Evolutionary conservation across 2,329 filamentous ascomycete genomes (phyloP).

Genomic region (Aspergillus ruber): DNA sequence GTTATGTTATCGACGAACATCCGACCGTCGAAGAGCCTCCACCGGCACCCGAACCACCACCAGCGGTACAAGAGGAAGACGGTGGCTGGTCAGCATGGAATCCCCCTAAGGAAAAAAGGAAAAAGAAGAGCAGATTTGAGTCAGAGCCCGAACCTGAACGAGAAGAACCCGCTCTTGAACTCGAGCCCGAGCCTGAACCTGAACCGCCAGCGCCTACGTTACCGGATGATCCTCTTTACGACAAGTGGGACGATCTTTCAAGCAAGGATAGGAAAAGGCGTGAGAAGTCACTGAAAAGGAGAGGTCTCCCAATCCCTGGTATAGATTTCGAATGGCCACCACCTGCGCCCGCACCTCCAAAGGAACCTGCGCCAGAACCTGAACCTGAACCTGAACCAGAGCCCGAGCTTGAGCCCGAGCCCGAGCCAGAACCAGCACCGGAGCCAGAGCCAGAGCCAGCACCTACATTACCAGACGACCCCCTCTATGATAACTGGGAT

Average conservation of each 20-base stretch:
- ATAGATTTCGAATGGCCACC: too few relatives aligned
- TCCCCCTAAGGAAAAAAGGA: conserved; percentile 19
- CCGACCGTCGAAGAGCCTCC: conserved; percentile 10
- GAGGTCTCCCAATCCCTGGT: conserved; percentile 12
- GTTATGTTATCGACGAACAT: conserved; percentile 19
- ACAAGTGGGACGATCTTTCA: conserved; percentile 7
- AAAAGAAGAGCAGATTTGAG: conserved; percentile 20
- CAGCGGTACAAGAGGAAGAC: conserved; percentile 18
- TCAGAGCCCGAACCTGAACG: neutral
- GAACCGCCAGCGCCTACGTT: neutral
- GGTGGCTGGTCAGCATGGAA: conserved; percentile 19
- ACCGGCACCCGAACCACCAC: conserved; percentile 10
- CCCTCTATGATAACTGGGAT: conserved; percentile 10
- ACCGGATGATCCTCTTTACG: conserved; percentile 12
- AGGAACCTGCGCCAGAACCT: too few relatives aligned
- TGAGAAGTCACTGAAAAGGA: conserved; percentile 11
- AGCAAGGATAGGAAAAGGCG: conserved; percentile 14
- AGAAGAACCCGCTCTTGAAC: neutral
- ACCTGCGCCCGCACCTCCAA: too few relatives aligned
- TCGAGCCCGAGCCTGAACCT: neutral
- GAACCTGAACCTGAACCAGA: too few relatives aligned
- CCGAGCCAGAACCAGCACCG: conserved; percentile 1
- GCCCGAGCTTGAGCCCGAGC: neutral
- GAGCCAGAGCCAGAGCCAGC: neutral
- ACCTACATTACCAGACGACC: conserved; percentile 7